Base-by-base conservation (phyloP, 1,284 basidiomycete species). In the Naganishia liquefaciens region DNA sequence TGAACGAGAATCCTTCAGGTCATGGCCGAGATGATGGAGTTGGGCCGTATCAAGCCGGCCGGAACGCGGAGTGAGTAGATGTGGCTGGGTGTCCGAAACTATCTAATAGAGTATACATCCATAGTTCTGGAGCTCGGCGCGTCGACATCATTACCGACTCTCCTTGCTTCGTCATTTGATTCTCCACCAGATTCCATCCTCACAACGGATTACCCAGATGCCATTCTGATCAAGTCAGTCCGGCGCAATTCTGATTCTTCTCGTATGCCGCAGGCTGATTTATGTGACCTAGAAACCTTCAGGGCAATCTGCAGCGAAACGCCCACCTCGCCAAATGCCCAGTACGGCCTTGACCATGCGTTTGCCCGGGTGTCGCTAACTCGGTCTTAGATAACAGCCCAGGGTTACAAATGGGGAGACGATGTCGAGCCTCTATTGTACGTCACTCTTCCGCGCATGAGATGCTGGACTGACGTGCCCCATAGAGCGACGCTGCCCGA, bases 151-250 rank as follows among this genome's bases (percentile, higher is more conserved):
- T 51, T 66, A 11, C 65, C 65, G 5, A 50, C 65, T 3, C 37
- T 66, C 5, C 40, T 66, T 21, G 52, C 65, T 11, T 49, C 51
- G 39, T 52, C 61, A 7, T 62, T 53, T 15, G 60, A 62, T 37
- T 37, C 53, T 19, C 65, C 65, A 7, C 65, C 65, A 17, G 47
- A 28, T 44, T 61, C 25, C 2, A 50, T 66, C 39, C 44, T 66
- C 37, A 66, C 65, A 9, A 66, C 65, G 7, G 65, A 66, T 50
- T 66, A 66, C 43, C 65, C 65, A 5, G 65, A 66, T 43, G 61
- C 57, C 9, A 43, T 53, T 11, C 46, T 66, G 25, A 66, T 66
- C 21, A 57, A 54, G 65, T 66, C 30, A 50, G 65, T 19, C 27
- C 19, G 4, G 42, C 39, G 15, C 5, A 27, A 7, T 27, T 5